phyloP scores from a whole-genome alignment of 225 moss, liverwort and hornwort genomes.

The Asterella californica region DNA sequence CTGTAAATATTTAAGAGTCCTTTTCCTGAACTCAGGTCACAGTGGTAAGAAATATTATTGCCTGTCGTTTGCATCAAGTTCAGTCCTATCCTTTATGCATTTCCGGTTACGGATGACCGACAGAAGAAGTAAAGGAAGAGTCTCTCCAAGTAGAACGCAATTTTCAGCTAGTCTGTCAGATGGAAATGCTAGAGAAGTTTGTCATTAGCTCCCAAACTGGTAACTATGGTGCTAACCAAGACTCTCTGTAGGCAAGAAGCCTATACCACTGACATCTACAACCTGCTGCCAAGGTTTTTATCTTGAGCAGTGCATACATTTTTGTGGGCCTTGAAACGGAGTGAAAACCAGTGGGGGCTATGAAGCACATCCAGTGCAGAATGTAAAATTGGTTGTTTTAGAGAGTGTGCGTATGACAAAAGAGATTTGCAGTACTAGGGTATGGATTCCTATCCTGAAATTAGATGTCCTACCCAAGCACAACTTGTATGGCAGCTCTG shows the following conservation, averaged over 20 bases:
- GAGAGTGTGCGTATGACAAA: neutral
- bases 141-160: neutral
- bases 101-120: neutral
- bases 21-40: neutral
- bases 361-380: neutral
- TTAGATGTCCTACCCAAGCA: neutral
- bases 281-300: neutral
- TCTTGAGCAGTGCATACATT: neutral
- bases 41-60: neutral
- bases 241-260: neutral
- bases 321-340: neutral
- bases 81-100: neutral
- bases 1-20: neutral
- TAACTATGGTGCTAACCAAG: slow-evolving; percentile 5
- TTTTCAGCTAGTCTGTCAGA: neutral
- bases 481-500: neutral
- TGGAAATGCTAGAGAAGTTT: neutral
- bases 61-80: neutral
- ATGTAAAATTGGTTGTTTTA: neutral
- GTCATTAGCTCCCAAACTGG: slow-evolving; percentile 6
- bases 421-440: neutral
- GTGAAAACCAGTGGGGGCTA: neutral
- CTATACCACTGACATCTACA: neutral
- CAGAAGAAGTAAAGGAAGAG: neutral
- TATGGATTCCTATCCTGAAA: neutral